Base-by-base conservation (phyloP, 768 basidiomycete species). In the Calocybe cyanea region DNA sequence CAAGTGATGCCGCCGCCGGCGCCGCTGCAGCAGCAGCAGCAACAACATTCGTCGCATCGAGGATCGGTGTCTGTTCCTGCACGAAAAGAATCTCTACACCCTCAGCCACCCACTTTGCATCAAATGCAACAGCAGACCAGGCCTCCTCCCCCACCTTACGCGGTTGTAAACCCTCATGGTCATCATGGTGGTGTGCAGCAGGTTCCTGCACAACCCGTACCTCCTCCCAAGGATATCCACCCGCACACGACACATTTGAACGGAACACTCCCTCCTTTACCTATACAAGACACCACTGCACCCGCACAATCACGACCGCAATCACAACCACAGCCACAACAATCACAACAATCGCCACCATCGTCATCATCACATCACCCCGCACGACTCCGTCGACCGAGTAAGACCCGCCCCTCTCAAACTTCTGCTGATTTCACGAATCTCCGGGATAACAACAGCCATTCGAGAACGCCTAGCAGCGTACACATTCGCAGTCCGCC, bases 321-420 rank as follows among this genome's bases (percentile, higher is more conserved):
- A n/a, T n/a, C n/a, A n/a, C n/a, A n/a, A n/a, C 31, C 31, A 8
- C n/a, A 8, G n/a, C n/a, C 31, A 32, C 8, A 32, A 32, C 31
- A 32, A 32, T 32, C 31, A 32, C 8, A 8, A 32, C n/a, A 8
- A 8, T 32, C 9, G 31, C 31, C 31, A 8, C 8, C 31, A 8
- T 32, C 8, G 8, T 32, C 31, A 32, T 35, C 34, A 5, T 14
- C 34, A 6, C 34, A n/a, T 5, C 34, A 7, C n/a, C 7, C 34
- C 34, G 13, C 34, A 14, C 34, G 14, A 35, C 34, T 35, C 7
- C 34, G 13, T n/a, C 34, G 17, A 35, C 34, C 34, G 37, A 66
- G 63, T 50, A 67, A 64, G 37, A 30, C 57, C 14, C 59, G 63
- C 14, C 51, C 51, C 1, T 28, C 42, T 8, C 49, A 56, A 38